These are phyloP conservation scores for Panicum virgatum DNA, from an alignment of 202 grass and related monocot genomes.

Conservation along the genomic window DNA sequence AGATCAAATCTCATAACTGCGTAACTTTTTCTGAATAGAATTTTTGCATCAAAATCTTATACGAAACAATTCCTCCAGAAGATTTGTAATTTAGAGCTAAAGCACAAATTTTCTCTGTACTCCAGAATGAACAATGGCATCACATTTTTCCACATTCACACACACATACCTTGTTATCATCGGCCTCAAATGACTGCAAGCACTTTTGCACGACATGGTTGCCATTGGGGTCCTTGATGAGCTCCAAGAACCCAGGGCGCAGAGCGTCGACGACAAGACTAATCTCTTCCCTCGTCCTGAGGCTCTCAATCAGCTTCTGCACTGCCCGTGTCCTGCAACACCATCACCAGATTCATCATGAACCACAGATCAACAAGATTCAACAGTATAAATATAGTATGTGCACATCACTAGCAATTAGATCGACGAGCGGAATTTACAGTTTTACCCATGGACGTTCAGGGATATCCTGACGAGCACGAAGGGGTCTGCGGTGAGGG, in stretches of 20 bases:
- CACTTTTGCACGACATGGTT: constrained; percentile 92
- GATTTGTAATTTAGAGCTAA: not conserved
- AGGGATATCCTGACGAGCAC: constrained; percentile 72
- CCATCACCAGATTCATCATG: not conserved
- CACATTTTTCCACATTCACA: not conserved
- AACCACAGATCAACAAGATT: not conserved
- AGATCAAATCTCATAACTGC: not conserved
- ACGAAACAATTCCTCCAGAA: not conserved
- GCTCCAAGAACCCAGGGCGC: constrained; percentile 64
- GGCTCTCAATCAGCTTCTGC: constrained; percentile 83
- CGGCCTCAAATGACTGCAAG: constrained; percentile 53
- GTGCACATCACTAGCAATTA: not conserved
- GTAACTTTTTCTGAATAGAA: not conserved
- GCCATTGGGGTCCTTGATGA: constrained; percentile 85
- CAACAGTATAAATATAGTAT: not conserved
- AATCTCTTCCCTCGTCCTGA: constrained; percentile 67
- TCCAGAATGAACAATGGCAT: not conserved
- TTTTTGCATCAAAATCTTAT: not conserved
- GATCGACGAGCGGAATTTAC: not conserved
- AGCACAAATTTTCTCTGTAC: not conserved
- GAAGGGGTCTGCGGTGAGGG: constrained; percentile 48
- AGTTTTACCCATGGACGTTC: constrained; percentile 76
- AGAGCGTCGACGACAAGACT: constrained; percentile 59
- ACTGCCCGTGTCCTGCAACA: constrained; percentile 75
- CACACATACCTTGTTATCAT: constrained; percentile 91